A percentile compares a stretch with the other conserved stretches of the same genome.
These are phyloP conservation scores for Trypanosoma scelopori DNA, from an alignment of 208 protist genomes.

Conservation along the genomic window DNA sequence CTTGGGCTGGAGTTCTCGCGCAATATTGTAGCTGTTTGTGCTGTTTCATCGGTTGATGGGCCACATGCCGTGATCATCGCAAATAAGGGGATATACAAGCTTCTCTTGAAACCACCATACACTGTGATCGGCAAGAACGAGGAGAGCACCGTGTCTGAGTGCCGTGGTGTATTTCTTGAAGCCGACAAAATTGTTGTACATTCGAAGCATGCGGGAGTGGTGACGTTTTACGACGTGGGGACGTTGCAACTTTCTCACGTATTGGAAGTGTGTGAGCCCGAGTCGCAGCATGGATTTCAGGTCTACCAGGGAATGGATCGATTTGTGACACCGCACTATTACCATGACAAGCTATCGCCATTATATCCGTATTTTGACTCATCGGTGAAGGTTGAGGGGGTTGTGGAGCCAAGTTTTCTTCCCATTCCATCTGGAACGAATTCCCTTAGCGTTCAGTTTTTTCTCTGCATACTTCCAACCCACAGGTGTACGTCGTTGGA, in stretches of 20 bases:
- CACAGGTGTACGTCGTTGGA: constrained; percentile 38
- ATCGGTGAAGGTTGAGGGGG: constrained; percentile 37
- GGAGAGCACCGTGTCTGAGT: constrained; percentile 20
- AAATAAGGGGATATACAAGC: constrained; percentile 27
- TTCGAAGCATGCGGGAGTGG: constrained; percentile 33
- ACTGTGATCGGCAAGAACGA: constrained; percentile 28
- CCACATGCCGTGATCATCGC: constrained; percentile 22
- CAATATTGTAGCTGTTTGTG: constrained; percentile 27
- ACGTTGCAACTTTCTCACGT: constrained; percentile 37
- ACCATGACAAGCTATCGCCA: constrained; percentile 18
- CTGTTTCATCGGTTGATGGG: constrained; percentile 17
- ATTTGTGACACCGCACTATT: constrained; percentile 59
- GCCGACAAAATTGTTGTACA: constrained; percentile 46
- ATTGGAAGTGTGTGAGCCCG: constrained; percentile 16
- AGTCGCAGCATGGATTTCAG: constrained; percentile 24
- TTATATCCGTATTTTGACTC: constrained; percentile 21
- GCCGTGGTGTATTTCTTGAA: constrained; percentile 47
- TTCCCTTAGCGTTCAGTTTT: constrained; percentile 81
- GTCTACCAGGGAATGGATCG: constrained; percentile 50
- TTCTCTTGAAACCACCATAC: constrained; percentile 29
- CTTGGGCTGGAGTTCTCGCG: constrained; percentile 35
- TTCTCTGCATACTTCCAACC: constrained; percentile 41
- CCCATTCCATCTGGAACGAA: constrained; percentile 54
- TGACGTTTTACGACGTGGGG: constrained; percentile 50
- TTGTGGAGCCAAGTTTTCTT: constrained; percentile 36